These are phyloP conservation scores for Ogataea ramenticola DNA, from an alignment of 805 yeast genomes.

Conservation along the genomic window DNA sequence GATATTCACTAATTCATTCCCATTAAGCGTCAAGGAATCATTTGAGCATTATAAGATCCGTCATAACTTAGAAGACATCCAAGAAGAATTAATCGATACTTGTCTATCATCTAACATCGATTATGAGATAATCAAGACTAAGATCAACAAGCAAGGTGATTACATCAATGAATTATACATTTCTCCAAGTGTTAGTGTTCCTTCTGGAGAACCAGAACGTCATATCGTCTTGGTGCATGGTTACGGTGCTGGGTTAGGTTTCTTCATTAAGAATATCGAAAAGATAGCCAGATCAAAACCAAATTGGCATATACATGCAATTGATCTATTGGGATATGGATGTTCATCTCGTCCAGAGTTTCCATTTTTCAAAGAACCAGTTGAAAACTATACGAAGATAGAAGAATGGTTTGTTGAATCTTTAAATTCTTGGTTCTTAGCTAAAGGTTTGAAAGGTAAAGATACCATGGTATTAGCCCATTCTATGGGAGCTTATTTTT, in stretches of 20 bases:
- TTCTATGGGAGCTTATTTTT: constrained; percentile 86
- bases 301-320: constrained; percentile 72
- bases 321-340: constrained; percentile 89
- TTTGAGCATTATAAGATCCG: constrained; percentile 38
- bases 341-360: constrained; percentile 77
- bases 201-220: constrained; percentile 11
- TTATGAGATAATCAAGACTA: constrained; percentile 34
- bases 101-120: not conserved
- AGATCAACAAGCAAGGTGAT: constrained; percentile 40
- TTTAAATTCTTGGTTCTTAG: constrained; percentile 52
- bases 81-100: constrained; percentile 37
- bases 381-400: constrained; percentile 37
- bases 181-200: constrained; percentile 24
- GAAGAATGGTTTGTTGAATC: constrained; percentile 63
- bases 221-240: constrained; percentile 84
- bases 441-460: constrained; percentile 28
- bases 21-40: constrained; percentile 46
- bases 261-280: constrained; percentile 66
- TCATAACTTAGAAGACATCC: constrained; percentile 19
- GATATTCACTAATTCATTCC: constrained; percentile 49
- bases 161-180: constrained; percentile 75
- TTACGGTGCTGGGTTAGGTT: constrained; percentile 85
- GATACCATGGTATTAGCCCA: constrained; percentile 69
- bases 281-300: constrained; percentile 22
- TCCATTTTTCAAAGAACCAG: constrained; percentile 27